These are phyloP conservation scores for Penicillium sp. DNA, from an alignment of 2,329 filamentous ascomycete genomes.

Conservation along the genomic window DNA sequence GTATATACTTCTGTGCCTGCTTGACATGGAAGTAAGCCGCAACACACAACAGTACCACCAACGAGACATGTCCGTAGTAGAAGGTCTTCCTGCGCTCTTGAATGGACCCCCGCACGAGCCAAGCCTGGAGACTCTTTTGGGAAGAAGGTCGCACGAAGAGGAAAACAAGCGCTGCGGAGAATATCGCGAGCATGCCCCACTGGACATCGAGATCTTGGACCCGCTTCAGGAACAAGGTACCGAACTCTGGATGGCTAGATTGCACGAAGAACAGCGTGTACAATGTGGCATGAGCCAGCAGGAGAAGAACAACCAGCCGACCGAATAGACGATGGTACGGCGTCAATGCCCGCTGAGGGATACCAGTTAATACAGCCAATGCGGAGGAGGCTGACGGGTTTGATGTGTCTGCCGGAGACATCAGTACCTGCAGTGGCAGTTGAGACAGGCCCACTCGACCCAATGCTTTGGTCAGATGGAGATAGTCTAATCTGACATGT, in stretches of 20 bases:
- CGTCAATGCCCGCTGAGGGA: slow-evolving; percentile 56
- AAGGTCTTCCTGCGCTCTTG: slow-evolving; percentile 46
- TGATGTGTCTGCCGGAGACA: slow-evolving; percentile 44
- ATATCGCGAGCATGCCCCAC: slow-evolving; percentile 51
- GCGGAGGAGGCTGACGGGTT: slow-evolving; percentile 48
- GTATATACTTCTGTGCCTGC: slow-evolving; percentile 53
- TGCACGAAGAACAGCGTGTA: slow-evolving; percentile 58
- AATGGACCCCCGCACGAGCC: slow-evolving; percentile 16
- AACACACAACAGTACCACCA: slow-evolving; percentile 49
- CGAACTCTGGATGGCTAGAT: slow-evolving; percentile 37
- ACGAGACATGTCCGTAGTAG: slow-evolving; percentile 53
- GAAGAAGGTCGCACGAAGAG: slow-evolving; percentile 45
- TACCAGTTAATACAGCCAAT: slow-evolving; percentile 50
- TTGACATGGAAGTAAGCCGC: slow-evolving; percentile 54
- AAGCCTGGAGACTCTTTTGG: slow-evolving; percentile 13
- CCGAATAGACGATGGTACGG: slow-evolving; percentile 57
- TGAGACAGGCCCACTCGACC: slow-evolving; percentile 59
- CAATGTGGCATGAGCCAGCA: slow-evolving; percentile 51
- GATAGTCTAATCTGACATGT: slow-evolving; percentile 50
- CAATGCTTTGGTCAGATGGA: slow-evolving; percentile 61
- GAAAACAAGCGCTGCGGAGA: slow-evolving; percentile 46
- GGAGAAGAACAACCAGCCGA: slow-evolving; percentile 51
- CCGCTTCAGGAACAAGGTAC: slow-evolving; percentile 49
- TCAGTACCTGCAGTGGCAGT: slow-evolving; percentile 57
- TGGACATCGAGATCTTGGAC: slow-evolving; percentile 57